A percentile compares a stretch with the other conserved stretches of the same genome.
These are phyloP conservation scores for Senna tora DNA, from an alignment of 306 rosid species.

Conservation along the genomic window DNA sequence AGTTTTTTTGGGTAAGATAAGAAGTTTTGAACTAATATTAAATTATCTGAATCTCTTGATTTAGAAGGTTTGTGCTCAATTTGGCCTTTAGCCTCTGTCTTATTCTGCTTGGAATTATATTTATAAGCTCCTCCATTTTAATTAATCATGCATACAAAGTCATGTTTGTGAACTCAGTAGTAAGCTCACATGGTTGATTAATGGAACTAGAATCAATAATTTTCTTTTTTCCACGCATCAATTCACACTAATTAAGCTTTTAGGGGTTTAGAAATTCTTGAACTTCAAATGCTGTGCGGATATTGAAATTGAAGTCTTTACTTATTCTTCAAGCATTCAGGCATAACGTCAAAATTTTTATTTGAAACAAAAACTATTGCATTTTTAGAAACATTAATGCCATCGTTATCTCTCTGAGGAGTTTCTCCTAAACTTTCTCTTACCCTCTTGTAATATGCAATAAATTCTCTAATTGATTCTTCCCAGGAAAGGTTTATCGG, in stretches of 20 bases:
- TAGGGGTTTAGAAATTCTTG: too few species aligned
- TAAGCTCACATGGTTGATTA: constrained; percentile 23
- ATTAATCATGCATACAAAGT: too few species aligned
- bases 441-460: constrained; percentile 6
- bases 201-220: constrained; percentile 1
- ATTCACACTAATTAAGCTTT: too few species aligned
- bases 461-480: constrained; percentile 31
- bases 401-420: not conserved
- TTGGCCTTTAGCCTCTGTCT: not conserved
- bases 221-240: too few species aligned
- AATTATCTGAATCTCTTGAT: constrained; percentile 9
- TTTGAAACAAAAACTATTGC: too few species aligned
- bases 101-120: not conserved
- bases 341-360: too few species aligned
- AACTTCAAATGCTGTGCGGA: not conserved
- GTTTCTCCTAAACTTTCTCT: not conserved
- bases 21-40: not conserved
- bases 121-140: too few species aligned
- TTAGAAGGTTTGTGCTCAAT: not conserved
- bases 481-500: constrained; percentile 75
- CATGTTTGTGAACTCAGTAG: not conserved
- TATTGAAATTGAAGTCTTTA: not conserved
- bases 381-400: constrained; percentile 10
- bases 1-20: not conserved
- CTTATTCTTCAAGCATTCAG: too few species aligned